Evolutionary conservation across 768 basidiomycete species (phyloP), one percentile per base, ranked within the genome.

Genomic region (Panus rudis): DNA sequence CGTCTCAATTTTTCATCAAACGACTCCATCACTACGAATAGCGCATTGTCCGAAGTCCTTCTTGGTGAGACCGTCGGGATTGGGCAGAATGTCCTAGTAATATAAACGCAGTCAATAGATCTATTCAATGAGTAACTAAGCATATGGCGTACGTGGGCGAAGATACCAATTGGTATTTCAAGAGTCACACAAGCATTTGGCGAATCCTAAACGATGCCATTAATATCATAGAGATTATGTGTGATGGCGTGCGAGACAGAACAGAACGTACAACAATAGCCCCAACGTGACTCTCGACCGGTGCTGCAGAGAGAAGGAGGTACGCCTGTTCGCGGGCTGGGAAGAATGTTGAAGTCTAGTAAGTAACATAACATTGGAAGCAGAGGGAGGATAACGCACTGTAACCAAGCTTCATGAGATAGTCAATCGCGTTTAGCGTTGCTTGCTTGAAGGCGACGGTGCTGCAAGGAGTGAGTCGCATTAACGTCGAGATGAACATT

Each of bases 361-460:
- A 11, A 24, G 30, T 16, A 16, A 28, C 33, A 16, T 14, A 38
- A 45, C 24, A 24, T 0, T 39, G 19, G 37, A 26, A 20, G 24
- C 6, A 35, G 25, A 10, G n/a, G 12, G 17, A 13, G 17, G 7
- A 7, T 13, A 28, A 66, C 80, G 52, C 52, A 83, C 81, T 84
- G 52, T 85, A 86, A 19, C 84, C 84, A 39, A 86, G 66, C 76
- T 83, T 83, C 65, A 71, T 67, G 33, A 89, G 67, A 58, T 89
- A 88, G 2, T 73, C 72, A 40, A 89, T 87, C 2, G 81, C 73
- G 52, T 86, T 86, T 42, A 86, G 62, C 0, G 85, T 82, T 4
- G 86, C 85, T 62, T 84, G 83, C 56, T 88, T 86, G 58, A 83
- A 88, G 3, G 86, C 84, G 14, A 84, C 81, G 17, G 83, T 76